These are phyloP conservation scores for Monosporascus sp. DNA, from an alignment of 2,329 filamentous ascomycete species.

Conservation along the genomic window DNA sequence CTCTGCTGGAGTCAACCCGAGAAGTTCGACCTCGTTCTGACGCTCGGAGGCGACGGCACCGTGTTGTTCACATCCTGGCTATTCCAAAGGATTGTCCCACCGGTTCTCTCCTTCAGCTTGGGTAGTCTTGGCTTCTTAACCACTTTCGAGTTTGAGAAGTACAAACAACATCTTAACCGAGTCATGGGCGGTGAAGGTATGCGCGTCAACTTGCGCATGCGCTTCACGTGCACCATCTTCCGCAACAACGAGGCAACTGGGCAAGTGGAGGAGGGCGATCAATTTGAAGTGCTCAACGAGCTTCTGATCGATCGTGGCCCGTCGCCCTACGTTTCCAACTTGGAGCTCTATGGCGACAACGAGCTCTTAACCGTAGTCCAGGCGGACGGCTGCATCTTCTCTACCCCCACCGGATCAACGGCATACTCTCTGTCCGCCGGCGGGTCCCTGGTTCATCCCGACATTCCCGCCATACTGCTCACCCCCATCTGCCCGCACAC, in stretches of 20 bases:
- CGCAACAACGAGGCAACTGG: slow-evolving; percentile 58
- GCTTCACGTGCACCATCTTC: slow-evolving; percentile 97
- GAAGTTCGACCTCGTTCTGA: slow-evolving; percentile 90
- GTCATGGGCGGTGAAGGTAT: slow-evolving; percentile 94
- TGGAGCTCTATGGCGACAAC: slow-evolving; percentile 93
- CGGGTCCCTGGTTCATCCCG: slow-evolving; percentile 90
- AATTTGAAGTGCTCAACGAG: slow-evolving; percentile 97
- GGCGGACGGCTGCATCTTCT: slow-evolving; percentile 96
- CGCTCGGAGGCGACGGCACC: slow-evolving; percentile 80
- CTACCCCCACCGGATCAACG: slow-evolving; percentile 89
- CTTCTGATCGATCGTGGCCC: slow-evolving; percentile 96
- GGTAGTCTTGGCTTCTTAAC: slow-evolving; percentile 86
- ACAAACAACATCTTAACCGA: slow-evolving; percentile 79
- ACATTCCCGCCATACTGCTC: slow-evolving; percentile 92
- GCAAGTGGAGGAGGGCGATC: slow-evolving; percentile 81
- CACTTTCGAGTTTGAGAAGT: slow-evolving; percentile 80
- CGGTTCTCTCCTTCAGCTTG: slow-evolving; percentile 77
- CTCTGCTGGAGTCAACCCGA: slow-evolving; percentile 92
- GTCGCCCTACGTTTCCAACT: slow-evolving; percentile 92
- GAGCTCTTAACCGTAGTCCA: slow-evolving; percentile 93
- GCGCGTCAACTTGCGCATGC: slow-evolving; percentile 96
- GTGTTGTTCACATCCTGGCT: slow-evolving; percentile 87
- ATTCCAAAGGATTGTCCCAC: slow-evolving; percentile 85
- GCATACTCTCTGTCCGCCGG: slow-evolving; percentile 95
- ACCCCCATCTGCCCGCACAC: slow-evolving; percentile 98